Evolutionary conservation across 2,329 filamentous ascomycete species (phyloP).

Genomic region (Tolypocladium album): DNA sequence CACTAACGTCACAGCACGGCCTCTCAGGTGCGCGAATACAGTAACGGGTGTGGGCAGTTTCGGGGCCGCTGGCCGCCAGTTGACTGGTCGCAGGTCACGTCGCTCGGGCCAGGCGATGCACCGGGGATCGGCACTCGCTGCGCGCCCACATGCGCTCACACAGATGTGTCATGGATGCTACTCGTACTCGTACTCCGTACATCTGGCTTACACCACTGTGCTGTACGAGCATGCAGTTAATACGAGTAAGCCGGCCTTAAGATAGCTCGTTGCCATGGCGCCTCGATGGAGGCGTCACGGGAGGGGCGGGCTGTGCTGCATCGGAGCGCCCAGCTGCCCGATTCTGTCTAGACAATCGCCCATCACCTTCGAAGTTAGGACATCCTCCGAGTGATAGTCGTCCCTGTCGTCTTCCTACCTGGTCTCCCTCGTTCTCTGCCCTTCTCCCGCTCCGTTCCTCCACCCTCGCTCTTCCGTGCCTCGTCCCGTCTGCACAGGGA

Average conservation of each 20-base stretch:
- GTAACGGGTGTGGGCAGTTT: neutral
- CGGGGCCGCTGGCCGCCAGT: neutral
- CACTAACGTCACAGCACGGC: neutral
- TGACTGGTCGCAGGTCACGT: neutral
- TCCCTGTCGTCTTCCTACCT: neutral
- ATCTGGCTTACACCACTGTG: too few relatives aligned
- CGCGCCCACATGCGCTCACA: neutral
- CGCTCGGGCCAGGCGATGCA: neutral
- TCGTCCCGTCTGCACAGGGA: neutral
- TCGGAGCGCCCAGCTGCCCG: neutral
- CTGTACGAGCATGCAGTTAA: too few relatives aligned
- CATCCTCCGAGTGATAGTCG: neutral
- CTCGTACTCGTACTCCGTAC: too few relatives aligned
- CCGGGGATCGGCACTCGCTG: neutral
- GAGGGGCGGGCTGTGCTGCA: neutral
- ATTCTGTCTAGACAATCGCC: neutral
- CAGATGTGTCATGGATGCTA: neutral
- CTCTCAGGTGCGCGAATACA: neutral
- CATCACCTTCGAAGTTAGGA: neutral
- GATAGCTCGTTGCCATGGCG: too few relatives aligned
- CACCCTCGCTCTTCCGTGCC: neutral
- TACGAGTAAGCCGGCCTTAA: too few relatives aligned
- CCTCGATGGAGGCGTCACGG: neutral
- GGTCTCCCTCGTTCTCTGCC: neutral
- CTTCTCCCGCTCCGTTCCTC: neutral